These are phyloP conservation scores for Aspergillus pseudoviridinutans DNA, from an alignment of 2,329 filamentous ascomycete species.

Conservation along the genomic window DNA sequence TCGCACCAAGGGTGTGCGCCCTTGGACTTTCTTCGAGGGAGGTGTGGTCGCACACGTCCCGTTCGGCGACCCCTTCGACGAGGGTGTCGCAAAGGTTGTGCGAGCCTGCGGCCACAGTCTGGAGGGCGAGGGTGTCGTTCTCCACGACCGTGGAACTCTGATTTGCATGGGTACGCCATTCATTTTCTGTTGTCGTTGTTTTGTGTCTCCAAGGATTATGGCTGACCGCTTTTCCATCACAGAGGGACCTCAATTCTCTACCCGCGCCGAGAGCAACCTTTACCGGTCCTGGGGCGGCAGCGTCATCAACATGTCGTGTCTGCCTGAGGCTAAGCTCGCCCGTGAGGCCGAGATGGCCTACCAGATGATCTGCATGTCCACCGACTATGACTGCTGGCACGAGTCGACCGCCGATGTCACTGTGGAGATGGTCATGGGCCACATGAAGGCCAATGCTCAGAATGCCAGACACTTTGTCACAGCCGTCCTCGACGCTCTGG, in stretches of 20 bases:
- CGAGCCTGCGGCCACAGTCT: constrained; percentile 70
- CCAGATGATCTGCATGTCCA: constrained; percentile 99
- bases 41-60: constrained; percentile 92
- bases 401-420: constrained; percentile 73
- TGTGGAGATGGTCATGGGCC: constrained; percentile 93
- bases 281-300: constrained; percentile 91
- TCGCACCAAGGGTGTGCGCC: constrained; percentile 88
- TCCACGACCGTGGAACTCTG: constrained; percentile 80
- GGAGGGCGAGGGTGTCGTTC: constrained; percentile 75
- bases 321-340: constrained; percentile 94
- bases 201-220: background rate
- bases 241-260: constrained; percentile 98
- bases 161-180: constrained; percentile 77
- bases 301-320: constrained; percentile 96
- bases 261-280: constrained; percentile 89
- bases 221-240: constrained; percentile 4
- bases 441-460: constrained; percentile 88
- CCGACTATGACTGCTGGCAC: constrained; percentile 99
- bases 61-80: constrained; percentile 94
- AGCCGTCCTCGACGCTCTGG: constrained; percentile 81
- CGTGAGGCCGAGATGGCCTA: constrained; percentile 95
- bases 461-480: constrained; percentile 84
- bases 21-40: constrained; percentile 82
- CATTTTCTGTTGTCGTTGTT: background rate
- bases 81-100: constrained; percentile 69